phyloP scores from a whole-genome alignment of 768 basidiomycete genomes.

The Chalciporus chontae region DNA sequence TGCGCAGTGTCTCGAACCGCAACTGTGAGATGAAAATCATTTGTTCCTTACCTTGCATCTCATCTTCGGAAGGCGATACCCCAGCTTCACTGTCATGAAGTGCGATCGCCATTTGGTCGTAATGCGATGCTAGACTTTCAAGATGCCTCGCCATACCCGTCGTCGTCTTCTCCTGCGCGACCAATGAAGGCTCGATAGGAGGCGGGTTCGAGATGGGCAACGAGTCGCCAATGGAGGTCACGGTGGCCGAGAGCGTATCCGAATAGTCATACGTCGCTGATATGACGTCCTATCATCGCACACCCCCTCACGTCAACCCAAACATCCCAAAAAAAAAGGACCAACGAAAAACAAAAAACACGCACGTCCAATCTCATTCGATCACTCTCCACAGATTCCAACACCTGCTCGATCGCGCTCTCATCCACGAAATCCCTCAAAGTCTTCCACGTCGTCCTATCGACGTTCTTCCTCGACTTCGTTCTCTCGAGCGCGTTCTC shows the following conservation, averaged over 20 bases:
- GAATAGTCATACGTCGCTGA: conserved; percentile 65
- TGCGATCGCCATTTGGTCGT: conserved; percentile 71
- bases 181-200: conserved; percentile 42
- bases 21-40: too few relatives aligned
- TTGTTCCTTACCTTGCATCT: conserved; percentile 42
- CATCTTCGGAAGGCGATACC: conserved; percentile 62
- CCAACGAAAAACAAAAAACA: conserved; percentile 7
- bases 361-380: conserved; percentile 64
- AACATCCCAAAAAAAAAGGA: too few relatives aligned
- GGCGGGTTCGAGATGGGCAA: conserved; percentile 40
- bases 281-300: conserved; percentile 48
- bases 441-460: conserved; percentile 72
- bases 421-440: conserved; percentile 86
- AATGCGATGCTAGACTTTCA: conserved; percentile 71
- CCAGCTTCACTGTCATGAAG: conserved; percentile 68
- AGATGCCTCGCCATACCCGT: conserved; percentile 70
- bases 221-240: conserved; percentile 50
- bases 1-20: too few relatives aligned
- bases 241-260: conserved; percentile 54
- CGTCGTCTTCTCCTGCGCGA: conserved; percentile 51
- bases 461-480: conserved; percentile 25
- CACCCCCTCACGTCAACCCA: not conserved
- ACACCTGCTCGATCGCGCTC: conserved; percentile 69
- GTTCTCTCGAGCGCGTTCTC: conserved; percentile 20
- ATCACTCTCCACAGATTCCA: conserved; percentile 72